phyloP scores from a whole-genome alignment of 176 grass and related monocot species.

The Urochloa ruziziensis region DNA sequence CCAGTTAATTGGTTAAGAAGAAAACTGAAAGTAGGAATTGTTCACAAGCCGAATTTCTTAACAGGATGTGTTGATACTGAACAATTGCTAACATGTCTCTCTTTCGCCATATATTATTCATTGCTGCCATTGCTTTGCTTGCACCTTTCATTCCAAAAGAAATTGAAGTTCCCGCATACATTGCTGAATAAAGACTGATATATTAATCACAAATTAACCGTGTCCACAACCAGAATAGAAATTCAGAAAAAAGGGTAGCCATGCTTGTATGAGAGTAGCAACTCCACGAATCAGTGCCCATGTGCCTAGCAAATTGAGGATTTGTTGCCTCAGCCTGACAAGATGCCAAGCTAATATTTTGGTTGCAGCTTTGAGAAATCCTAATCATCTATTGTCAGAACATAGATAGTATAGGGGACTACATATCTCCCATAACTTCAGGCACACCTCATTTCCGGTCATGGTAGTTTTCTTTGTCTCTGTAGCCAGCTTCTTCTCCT shows the following conservation, averaged over 20 bases:
- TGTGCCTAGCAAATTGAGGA: constrained; percentile 91
- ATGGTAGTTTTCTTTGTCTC: constrained; percentile 97
- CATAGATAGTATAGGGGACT: not conserved
- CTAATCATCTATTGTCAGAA: constrained; percentile 22
- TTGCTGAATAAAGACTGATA: constrained; percentile 54
- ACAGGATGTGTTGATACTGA: not conserved
- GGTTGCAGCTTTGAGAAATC: constrained; percentile 77
- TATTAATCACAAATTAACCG: not conserved
- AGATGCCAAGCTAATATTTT: constrained; percentile 95
- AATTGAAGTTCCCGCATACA: constrained; percentile 96
- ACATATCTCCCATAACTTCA: not conserved
- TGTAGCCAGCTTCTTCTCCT: constrained; percentile 97
- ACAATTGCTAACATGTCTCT: constrained; percentile 27
- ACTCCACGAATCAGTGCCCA: constrained; percentile 93
- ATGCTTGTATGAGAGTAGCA: constrained; percentile 90
- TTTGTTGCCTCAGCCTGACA: constrained; percentile 93
- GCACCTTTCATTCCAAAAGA: constrained; percentile 99
- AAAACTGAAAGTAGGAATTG: no score
- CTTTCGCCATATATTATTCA: constrained; percentile 81
- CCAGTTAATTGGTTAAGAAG: no score
- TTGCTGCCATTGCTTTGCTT: constrained; percentile 98
- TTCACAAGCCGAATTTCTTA: constrained; percentile 26
- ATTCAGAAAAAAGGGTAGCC: not conserved
- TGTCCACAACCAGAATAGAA: not conserved
- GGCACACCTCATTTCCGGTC: constrained; percentile 90